phyloP scores from a whole-genome alignment of 2,329 filamentous ascomycete genomes.

The Ambrosiella xylebori region DNA sequence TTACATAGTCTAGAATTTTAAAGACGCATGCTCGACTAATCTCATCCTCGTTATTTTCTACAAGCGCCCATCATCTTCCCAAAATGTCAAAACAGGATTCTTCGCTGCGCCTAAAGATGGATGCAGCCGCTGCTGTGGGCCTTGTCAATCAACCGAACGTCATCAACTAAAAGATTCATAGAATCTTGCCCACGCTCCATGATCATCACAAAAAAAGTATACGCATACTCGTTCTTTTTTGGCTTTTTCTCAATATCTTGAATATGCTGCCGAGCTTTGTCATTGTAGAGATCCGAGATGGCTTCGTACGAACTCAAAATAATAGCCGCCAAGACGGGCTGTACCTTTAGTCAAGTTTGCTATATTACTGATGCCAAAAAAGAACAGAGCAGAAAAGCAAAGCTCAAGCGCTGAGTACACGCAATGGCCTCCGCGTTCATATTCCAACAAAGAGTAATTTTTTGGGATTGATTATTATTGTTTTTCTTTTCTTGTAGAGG shows the following conservation, averaged over 20 bases:
- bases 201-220: too few relatives aligned
- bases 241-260: too few relatives aligned
- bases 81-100: background rate
- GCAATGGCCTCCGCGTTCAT: background rate
- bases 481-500: background rate
- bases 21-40: background rate
- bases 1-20: background rate
- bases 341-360: background rate
- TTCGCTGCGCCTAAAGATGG: background rate
- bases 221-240: too few relatives aligned
- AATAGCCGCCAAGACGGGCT: background rate
- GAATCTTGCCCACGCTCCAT: too few relatives aligned
- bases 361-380: too few relatives aligned
- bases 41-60: background rate
- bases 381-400: background rate
- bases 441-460: background rate
- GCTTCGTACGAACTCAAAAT: background rate
- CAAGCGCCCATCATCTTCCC: background rate
- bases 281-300: background rate
- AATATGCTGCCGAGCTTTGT: background rate
- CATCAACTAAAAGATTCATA: too few relatives aligned
- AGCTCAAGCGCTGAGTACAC: background rate
- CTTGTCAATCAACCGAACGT: background rate
- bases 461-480: background rate
- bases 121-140: background rate